Percentiles rank a stretch among this genome's conserved stretches.
Conservation (phyloP, 2,329 filamentous ascomycete genomes). For the Plenodomus biglobosus region DNA sequence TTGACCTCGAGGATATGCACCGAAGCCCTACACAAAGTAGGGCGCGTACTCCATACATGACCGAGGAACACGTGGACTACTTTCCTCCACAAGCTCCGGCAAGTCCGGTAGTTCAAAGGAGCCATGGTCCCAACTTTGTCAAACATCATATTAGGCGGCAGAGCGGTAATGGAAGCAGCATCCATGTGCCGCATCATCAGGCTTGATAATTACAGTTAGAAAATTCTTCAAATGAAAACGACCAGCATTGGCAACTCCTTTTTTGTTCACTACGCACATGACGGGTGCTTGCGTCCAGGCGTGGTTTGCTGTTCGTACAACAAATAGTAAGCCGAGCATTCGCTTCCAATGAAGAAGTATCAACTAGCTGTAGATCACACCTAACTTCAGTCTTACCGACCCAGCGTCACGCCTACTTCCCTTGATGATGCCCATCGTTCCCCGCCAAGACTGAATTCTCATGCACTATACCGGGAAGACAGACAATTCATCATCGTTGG, state of each 20-base stretch:
- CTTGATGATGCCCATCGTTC: too few relatives aligned
- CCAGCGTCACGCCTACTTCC: too few relatives aligned
- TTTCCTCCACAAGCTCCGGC: slow-evolving; percentile 26
- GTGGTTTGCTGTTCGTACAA: too few relatives aligned
- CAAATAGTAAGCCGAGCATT: too few relatives aligned
- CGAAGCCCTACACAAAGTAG: slow-evolving; percentile 45
- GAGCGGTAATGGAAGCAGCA: slow-evolving; percentile 30
- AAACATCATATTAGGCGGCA: slow-evolving; percentile 28
- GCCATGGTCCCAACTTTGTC: slow-evolving; percentile 23
- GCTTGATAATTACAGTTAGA: slow-evolving; percentile 15
- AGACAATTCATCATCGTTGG: neutral
- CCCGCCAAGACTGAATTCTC: neutral
- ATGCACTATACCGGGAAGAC: neutral
- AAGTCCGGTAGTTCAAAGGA: slow-evolving; percentile 13
- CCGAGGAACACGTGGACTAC: slow-evolving; percentile 26
- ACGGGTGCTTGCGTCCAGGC: neutral
- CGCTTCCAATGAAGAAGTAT: neutral
- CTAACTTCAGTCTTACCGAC: neutral
- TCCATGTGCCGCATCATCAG: slow-evolving; percentile 16
- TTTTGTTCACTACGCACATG: too few relatives aligned
- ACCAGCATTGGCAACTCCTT: neutral
- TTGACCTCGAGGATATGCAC: slow-evolving; percentile 39
- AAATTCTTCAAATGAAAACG: slow-evolving; percentile 11
- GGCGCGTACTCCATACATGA: slow-evolving; percentile 35
- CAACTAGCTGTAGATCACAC: neutral